Conservation (phyloP, 2,329 filamentous ascomycete genomes). For the Thielaviopsis musarum region DNA sequence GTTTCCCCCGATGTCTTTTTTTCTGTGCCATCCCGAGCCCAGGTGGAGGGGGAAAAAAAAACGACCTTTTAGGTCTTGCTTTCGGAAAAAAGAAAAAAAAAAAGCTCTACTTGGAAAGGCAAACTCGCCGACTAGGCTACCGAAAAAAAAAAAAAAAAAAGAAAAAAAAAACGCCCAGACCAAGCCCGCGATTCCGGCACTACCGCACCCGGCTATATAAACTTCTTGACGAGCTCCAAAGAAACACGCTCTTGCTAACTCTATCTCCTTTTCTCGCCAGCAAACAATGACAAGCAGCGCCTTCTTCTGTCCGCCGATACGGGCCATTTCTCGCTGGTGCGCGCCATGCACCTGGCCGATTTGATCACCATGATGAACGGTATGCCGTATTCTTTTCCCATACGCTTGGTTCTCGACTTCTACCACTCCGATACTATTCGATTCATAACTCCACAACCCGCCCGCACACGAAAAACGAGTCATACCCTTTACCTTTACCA, state of each 20-base stretch:
- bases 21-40: background rate
- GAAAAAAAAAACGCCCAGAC: background rate
- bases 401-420: background rate
- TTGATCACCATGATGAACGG: constrained; percentile 72
- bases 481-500: background rate
- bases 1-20: background rate
- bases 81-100: no score
- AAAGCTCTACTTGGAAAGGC: background rate
- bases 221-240: no score
- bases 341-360: constrained; percentile 62
- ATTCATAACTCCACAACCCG: background rate
- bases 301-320: constrained; percentile 50
- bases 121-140: no score
- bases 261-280: constrained; percentile 20
- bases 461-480: background rate
- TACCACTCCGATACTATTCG: no score
- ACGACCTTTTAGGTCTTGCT: background rate
- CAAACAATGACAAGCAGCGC: constrained; percentile 55
- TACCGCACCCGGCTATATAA: background rate
- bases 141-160: background rate
- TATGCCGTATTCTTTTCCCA: constrained; percentile 19
- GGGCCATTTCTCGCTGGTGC: constrained; percentile 55
- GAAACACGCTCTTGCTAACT: background rate
- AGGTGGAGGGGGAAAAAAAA: background rate
- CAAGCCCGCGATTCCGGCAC: background rate